Percentiles rank a stretch among this genome's conserved stretches.
These are phyloP conservation scores for Hyaloscypha variabilis DNA, from an alignment of 495 filamentous ascomycete genomes.

Conservation along the genomic window DNA sequence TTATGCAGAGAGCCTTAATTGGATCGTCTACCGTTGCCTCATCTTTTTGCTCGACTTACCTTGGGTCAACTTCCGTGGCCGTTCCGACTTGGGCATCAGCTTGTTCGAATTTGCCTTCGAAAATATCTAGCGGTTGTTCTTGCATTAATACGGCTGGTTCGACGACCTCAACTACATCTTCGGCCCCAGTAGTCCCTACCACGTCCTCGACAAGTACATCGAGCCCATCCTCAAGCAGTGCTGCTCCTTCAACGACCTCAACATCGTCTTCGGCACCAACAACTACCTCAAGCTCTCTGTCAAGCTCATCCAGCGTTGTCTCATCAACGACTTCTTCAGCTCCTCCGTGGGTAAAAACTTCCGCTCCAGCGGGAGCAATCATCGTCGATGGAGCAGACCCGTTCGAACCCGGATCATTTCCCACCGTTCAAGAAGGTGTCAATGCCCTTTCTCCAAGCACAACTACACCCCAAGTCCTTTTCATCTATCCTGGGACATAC, in stretches of 20 bases:
- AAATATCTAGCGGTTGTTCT: constrained; percentile 9
- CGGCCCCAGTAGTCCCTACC: neutral
- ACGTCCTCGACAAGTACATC: constrained; percentile 1
- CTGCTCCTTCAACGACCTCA: neutral
- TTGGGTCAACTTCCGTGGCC: neutral
- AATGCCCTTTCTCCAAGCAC: constrained; percentile 21
- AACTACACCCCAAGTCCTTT: constrained; percentile 53
- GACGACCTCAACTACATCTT: neutral
- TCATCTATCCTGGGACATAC: constrained; percentile 63
- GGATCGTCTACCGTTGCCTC: neutral
- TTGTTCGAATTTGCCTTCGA: constrained; percentile 4
- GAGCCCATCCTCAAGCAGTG: constrained; percentile 1
- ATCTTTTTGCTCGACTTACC: constrained; percentile 9
- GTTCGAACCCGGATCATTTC: neutral
- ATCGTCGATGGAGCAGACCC: constrained; percentile 13
- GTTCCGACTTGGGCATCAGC: constrained; percentile 7
- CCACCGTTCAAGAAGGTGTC: constrained; percentile 22
- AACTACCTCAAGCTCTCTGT: neutral
- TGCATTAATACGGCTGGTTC: constrained; percentile 9
- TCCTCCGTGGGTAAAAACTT: neutral
- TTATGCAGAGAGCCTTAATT: constrained; percentile 8
- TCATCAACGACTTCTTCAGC: neutral
- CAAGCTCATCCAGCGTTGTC: neutral
- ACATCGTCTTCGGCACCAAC: neutral
- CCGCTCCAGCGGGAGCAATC: constrained; percentile 22